phyloP scores from a whole-genome alignment of 2,329 filamentous ascomycete genomes.

The Neurospora sp. region DNA sequence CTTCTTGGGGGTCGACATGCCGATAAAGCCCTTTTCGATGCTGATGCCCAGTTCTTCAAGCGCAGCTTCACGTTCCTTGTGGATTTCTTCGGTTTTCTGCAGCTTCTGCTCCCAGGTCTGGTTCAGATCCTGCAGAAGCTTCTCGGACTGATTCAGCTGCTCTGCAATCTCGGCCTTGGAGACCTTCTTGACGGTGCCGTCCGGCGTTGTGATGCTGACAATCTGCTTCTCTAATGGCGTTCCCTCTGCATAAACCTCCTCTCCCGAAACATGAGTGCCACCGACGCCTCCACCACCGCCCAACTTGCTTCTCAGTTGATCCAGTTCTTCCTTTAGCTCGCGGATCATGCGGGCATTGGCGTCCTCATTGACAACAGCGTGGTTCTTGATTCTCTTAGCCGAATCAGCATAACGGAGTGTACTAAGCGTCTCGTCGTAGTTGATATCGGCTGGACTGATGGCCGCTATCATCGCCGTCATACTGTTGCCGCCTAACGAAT shows the following conservation, averaged over 20 bases:
- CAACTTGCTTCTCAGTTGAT: constrained; percentile 77
- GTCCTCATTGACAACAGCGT: constrained; percentile 97
- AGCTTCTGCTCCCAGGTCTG: constrained; percentile 99
- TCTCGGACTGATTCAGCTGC: constrained; percentile 92
- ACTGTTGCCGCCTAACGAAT: constrained; percentile 94
- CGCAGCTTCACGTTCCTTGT: constrained; percentile 92
- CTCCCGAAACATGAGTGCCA: constrained; percentile 44
- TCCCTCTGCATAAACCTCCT: constrained; percentile 83
- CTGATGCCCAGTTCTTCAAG: constrained; percentile 96
- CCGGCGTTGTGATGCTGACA: constrained; percentile 80
- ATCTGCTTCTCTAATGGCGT: constrained; percentile 94
- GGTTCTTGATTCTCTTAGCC: constrained; percentile 99
- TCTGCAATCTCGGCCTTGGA: constrained; percentile 98
- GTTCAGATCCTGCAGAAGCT: constrained; percentile 89
- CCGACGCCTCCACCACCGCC: constrained; percentile 35
- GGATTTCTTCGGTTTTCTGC: constrained; percentile 88
- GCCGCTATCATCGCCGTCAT: constrained; percentile 99
- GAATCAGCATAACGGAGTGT: constrained; percentile 95
- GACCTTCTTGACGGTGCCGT: constrained; percentile 85
- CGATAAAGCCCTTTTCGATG: constrained; percentile 96
- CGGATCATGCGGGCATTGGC: constrained; percentile 98
- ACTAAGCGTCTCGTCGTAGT: constrained; percentile 94
- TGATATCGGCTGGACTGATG: constrained; percentile 96
- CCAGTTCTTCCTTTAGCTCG: constrained; percentile 90
- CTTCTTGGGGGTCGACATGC: constrained; percentile 92